Base-by-base conservation (phyloP, 768 basidiomycete species). In the Panaeolus cyanescens region DNA sequence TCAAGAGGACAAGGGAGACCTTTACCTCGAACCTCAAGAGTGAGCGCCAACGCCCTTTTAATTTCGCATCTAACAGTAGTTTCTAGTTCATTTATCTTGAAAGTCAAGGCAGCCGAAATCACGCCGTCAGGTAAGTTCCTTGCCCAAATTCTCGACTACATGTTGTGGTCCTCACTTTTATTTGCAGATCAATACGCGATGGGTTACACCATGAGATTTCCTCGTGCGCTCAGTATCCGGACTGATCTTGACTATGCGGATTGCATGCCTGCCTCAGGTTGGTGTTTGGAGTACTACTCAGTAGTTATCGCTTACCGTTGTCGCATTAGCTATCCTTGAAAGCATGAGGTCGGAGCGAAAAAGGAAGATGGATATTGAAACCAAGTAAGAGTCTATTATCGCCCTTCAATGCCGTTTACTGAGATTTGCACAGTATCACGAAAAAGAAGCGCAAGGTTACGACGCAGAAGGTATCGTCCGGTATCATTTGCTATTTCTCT, bases 51-150 rank as follows among this genome's bases (percentile, higher is more conserved):
- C 20, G 58, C 32, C 10, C 10, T 12, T 55, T 54, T 50, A 25
- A 10, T 28, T 28, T 28, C n/a, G 9, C 15, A 13, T 1, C 25
- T 28, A 15, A 50, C 10, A 12, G 25, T 22, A 15, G 42, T 25
- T 58, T 55, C 25, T 34, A 97, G 96, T 66, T 97, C 96, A 0
- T 99, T 99, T 73, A 90, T 98, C 33, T 62, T 99, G 65, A 91
- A 91, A 67, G 85, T 99, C 59, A 99, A 99, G 74, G 96, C 93
- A 0, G 92, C 96, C 0, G 95, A 98, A 71, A 93, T 99, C 56
- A 87, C 87, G 2, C 76, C 82, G 9, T 83, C 92, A 42, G 90
- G 94, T 90, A 60, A 64, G 64, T 42, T n/a, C 31, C 19, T 33
- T 32, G n/a, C 34, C 31, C 20, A 9, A 28, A 17, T 30, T 19